Conservation (phyloP, 345 rosid species). For the Linum usitatissimum region DNA sequence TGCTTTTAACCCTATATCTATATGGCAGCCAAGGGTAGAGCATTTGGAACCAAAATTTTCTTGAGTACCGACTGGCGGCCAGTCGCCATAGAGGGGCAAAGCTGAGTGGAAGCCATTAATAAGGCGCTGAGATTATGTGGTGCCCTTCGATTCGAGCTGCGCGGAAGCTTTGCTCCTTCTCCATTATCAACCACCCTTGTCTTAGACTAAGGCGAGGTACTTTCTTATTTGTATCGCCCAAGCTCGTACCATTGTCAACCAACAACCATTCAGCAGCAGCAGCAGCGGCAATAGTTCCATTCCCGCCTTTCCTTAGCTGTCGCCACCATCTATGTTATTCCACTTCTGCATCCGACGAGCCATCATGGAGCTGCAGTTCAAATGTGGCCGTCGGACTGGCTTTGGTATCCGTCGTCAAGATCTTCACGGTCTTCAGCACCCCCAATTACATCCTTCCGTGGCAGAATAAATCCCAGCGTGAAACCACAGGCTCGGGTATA, state of each 20-base stretch:
- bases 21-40: no score
- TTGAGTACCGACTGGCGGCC: no score
- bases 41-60: no score
- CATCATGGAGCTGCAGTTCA: not conserved
- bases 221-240: not conserved
- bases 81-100: no score
- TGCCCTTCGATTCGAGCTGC: slow-evolving; percentile 1
- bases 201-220: not conserved
- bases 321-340: no score
- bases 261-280: not conserved
- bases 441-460: slow-evolving; percentile 57
- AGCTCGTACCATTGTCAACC: not conserved
- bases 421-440: slow-evolving; percentile 44
- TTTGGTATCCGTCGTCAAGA: slow-evolving; percentile 60
- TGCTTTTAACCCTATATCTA: no score
- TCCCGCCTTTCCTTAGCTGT: not conserved
- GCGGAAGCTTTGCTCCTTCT: slow-evolving; percentile 5
- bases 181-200: no score
- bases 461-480: slow-evolving; percentile 72
- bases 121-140: not conserved
- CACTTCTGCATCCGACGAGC: no score
- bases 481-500: slow-evolving; percentile 63
- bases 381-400: slow-evolving; percentile 33
- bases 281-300: not conserved
- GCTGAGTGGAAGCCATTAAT: no score